Conservation (phyloP, 1,139 yeast species). For the Protomyces lactucae-debilis region DNA sequence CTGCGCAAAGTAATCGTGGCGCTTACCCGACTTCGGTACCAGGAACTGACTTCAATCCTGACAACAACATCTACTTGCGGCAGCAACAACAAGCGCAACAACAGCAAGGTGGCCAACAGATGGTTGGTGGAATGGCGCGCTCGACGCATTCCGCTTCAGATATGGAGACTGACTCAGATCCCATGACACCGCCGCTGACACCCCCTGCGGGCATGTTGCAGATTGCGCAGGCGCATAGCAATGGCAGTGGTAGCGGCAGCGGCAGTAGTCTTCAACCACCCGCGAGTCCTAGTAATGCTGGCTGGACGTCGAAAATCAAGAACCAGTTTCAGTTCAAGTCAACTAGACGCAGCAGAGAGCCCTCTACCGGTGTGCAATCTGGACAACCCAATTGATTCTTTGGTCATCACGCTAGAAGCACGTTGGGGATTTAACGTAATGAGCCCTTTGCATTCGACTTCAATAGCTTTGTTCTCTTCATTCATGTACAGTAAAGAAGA, state of each 20-base stretch:
- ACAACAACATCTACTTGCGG: not conserved
- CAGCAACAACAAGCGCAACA: conserved; percentile 14
- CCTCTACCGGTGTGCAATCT: not conserved
- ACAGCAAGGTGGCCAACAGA: conserved; percentile 3
- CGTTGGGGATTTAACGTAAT: too few relatives aligned
- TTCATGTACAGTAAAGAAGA: not conserved
- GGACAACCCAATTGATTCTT: too few relatives aligned
- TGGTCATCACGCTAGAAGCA: too few relatives aligned
- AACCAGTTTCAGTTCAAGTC: conserved; percentile 5
- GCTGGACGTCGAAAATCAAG: conserved; percentile 21
- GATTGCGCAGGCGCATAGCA: not conserved
- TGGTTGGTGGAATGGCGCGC: not conserved
- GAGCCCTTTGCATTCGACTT: too few relatives aligned
- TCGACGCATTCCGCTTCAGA: conserved; percentile 11
- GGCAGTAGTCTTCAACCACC: not conserved
- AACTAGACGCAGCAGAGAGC: not conserved
- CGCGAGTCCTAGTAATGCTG: not conserved
- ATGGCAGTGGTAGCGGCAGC: not conserved
- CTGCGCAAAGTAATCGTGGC: not conserved
- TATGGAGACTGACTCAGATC: conserved; percentile 18
- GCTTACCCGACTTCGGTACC: not conserved
- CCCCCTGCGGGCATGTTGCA: conserved; percentile 15
- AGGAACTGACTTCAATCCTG: not conserved
- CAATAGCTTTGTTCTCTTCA: not conserved
- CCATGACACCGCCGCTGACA: conserved; percentile 22